Conservation (phyloP, 768 basidiomycete species). For the Podaxis carcinomalis region DNA sequence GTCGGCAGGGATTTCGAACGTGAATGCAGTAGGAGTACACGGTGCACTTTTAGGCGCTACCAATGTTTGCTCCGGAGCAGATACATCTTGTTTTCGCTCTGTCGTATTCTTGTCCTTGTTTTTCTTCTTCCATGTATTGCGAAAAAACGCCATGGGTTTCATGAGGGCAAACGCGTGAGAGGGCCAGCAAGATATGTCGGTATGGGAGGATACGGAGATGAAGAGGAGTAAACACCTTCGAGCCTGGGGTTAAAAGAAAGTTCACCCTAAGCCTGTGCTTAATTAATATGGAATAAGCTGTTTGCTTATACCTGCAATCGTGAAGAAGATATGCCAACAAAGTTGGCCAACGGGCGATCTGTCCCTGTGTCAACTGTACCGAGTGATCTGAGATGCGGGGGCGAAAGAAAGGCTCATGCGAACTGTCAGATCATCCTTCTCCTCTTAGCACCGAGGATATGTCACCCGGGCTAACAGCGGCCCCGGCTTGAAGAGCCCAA, state of each 20-base stretch:
- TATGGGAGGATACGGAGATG: slow-evolving; percentile 1
- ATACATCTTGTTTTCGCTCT: not conserved
- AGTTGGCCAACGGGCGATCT: slow-evolving; percentile 26
- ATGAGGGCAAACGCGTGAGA: slow-evolving; percentile 19
- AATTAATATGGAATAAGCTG: slow-evolving; percentile 21
- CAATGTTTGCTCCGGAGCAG: not conserved
- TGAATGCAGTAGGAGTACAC: not conserved
- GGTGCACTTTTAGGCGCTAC: slow-evolving; percentile 2
- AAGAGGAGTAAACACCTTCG: not conserved
- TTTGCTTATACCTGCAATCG: slow-evolving; percentile 21
- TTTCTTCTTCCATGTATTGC: slow-evolving; percentile 35
- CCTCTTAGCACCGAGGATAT: slow-evolving; percentile 11
- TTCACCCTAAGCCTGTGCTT: slow-evolving; percentile 12
- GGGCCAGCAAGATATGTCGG: not conserved
- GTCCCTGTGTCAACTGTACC: slow-evolving; percentile 24
- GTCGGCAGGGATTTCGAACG: not conserved
- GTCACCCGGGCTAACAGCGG: not conserved
- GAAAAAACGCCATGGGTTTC: slow-evolving; percentile 37
- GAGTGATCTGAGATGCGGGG: slow-evolving; percentile 18
- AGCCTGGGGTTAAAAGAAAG: slow-evolving; percentile 7
- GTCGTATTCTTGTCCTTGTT: slow-evolving; percentile 14
- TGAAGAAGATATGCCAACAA: slow-evolving; percentile 16
- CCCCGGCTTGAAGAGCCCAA: not conserved
- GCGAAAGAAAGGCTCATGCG: not conserved
- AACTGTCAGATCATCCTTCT: slow-evolving; percentile 10